These are phyloP conservation scores for Diversispora eburnea DNA, from an alignment of 192 early-diverging fungal species.

Conservation along the genomic window DNA sequence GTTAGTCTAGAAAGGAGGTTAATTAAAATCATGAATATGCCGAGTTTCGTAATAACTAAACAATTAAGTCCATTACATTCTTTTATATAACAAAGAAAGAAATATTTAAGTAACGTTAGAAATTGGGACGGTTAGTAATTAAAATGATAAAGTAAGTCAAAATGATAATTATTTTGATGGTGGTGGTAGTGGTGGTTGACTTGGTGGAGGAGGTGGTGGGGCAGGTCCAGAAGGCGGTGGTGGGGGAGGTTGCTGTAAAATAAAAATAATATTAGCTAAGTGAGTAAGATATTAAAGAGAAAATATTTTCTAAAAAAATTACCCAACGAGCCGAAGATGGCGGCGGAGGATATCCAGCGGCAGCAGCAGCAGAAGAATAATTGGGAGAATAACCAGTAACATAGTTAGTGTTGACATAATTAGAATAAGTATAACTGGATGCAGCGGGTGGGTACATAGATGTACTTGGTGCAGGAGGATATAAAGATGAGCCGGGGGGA, in stretches of 20 bases:
- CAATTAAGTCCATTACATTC: too few relatives aligned
- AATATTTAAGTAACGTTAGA: background rate
- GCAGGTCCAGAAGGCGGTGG: constrained; percentile 29
- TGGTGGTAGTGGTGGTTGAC: constrained; percentile 25
- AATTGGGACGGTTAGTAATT: constrained; percentile 5
- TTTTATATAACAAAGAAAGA: too few relatives aligned
- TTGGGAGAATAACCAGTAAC: background rate
- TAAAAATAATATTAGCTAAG: background rate
- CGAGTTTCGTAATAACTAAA: too few relatives aligned
- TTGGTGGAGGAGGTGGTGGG: constrained; percentile 28
- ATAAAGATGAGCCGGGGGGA: constrained; percentile 25
- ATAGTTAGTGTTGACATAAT: background rate
- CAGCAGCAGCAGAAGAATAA: constrained; percentile 20
- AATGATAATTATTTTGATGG: constrained; percentile 10
- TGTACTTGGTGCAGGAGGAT: background rate
- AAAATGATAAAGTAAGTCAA: background rate
- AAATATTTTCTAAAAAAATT: background rate
- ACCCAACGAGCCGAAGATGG: constrained; percentile 25
- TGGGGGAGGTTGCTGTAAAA: constrained; percentile 15
- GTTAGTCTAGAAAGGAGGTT: too few relatives aligned
- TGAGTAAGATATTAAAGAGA: background rate
- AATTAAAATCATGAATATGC: too few relatives aligned
- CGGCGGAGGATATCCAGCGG: constrained; percentile 25
- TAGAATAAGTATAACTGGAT: constrained; percentile 2
- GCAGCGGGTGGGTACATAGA: constrained; percentile 13